Percentiles rank a stretch among this genome's conserved stretches.
phyloP scores from a whole-genome alignment of 1,139 yeast genomes.

The Geotrichum europaeum region DNA sequence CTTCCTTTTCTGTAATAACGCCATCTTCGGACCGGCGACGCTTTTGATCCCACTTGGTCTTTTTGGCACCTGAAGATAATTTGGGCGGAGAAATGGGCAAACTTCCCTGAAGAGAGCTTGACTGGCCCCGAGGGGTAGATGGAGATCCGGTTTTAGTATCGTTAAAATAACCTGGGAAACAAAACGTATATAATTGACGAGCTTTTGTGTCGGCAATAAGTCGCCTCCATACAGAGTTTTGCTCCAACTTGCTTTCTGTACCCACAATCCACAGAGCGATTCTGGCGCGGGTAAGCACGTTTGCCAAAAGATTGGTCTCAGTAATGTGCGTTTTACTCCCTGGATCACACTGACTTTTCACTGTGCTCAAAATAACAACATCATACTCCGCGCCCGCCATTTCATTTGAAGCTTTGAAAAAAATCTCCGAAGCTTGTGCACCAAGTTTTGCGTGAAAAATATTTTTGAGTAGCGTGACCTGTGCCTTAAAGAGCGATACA shows the following conservation, averaged over 20 bases:
- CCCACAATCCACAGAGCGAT: constrained; percentile 92
- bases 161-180: neutral
- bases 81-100: neutral
- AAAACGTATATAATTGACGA: neutral
- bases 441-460: constrained; percentile 60
- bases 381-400: constrained; percentile 98
- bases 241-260: constrained; percentile 40
- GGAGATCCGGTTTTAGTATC: neutral
- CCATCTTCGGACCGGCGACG: neutral
- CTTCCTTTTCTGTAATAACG: neutral
- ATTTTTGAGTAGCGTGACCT: constrained; percentile 53
- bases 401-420: constrained; percentile 93
- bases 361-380: constrained; percentile 88
- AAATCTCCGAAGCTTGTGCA: constrained; percentile 55
- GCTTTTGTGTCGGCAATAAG: constrained; percentile 37
- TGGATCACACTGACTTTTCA: constrained; percentile 64
- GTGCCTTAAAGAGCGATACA: constrained; percentile 92
- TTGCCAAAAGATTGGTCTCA: constrained; percentile 90
- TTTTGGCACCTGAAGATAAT: neutral
- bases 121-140: neutral
- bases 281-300: constrained; percentile 88
- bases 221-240: constrained; percentile 63
- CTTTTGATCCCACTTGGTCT: neutral
- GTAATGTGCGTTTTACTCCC: constrained; percentile 77
- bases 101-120: neutral